These are phyloP conservation scores for Casuarina equisetifolia DNA, from an alignment of 306 rosid species.

Conservation along the genomic window DNA sequence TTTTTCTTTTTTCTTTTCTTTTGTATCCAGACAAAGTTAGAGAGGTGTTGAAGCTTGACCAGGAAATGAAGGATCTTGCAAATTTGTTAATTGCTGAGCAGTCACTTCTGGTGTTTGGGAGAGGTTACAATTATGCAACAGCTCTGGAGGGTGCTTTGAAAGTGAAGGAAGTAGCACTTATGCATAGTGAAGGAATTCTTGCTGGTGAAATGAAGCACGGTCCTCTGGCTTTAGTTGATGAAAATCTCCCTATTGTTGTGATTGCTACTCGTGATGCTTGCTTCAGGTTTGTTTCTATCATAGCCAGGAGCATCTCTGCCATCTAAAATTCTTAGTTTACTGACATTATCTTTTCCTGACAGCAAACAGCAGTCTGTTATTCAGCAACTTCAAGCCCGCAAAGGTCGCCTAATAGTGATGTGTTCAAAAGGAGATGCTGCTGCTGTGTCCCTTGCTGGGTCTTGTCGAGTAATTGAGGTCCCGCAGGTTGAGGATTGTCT, in stretches of 20 bases:
- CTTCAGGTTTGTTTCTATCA: slow-evolving; percentile 71
- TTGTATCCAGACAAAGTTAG: slow-evolving; percentile 69
- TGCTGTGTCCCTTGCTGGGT: slow-evolving; percentile 58
- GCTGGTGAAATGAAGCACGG: slow-evolving; percentile 99
- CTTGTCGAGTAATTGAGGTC: slow-evolving; percentile 84
- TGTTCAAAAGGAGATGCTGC: slow-evolving; percentile 89
- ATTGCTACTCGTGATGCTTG: slow-evolving; percentile 91
- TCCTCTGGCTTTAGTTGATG: slow-evolving; percentile 95
- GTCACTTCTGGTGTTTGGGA: slow-evolving; percentile 96
- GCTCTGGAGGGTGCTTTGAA: slow-evolving; percentile 98
- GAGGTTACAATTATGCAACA: slow-evolving; percentile 94
- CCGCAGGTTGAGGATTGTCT: slow-evolving; percentile 94
- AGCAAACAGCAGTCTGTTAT: slow-evolving; percentile 99
- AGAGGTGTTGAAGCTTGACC: slow-evolving; percentile 87
- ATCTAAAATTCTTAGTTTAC: slow-evolving; percentile 27
- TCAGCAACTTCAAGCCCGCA: slow-evolving; percentile 98
- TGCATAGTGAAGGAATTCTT: slow-evolving; percentile 99
- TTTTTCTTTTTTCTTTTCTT: slow-evolving; percentile 6
- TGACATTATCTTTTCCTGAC: slow-evolving; percentile 38
- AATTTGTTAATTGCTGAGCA: slow-evolving; percentile 81
- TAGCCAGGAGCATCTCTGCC: slow-evolving; percentile 12
- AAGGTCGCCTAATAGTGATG: slow-evolving; percentile 86
- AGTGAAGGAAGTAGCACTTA: slow-evolving; percentile 97
- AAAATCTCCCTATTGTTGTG: slow-evolving; percentile 84
- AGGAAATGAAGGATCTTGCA: slow-evolving; percentile 90